A percentile compares a stretch with the other conserved stretches of the same genome.
Conservation (phyloP, 345 rosid genomes). For the Aquilaria sinensis region DNA sequence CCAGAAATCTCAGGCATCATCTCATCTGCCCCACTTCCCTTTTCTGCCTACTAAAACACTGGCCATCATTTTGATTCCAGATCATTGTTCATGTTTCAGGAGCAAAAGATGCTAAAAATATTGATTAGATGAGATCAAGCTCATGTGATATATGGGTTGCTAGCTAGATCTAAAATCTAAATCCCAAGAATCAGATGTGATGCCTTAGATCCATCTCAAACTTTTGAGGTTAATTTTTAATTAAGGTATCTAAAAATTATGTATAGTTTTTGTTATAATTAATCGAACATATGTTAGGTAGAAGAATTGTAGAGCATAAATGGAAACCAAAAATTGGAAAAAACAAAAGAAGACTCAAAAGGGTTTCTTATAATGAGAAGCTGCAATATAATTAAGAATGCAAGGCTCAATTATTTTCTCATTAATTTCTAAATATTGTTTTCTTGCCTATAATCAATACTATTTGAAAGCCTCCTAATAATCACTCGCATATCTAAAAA, state of each 20-base stretch:
- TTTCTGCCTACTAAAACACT: slow-evolving; percentile 1
- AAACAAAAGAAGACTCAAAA: too few species aligned
- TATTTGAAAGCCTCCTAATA: too few species aligned
- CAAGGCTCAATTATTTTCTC: too few species aligned
- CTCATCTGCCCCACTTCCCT: slow-evolving; percentile 17
- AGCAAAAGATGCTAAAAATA: not conserved
- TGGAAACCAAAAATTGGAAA: not conserved
- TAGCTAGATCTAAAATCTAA: not conserved
- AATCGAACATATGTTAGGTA: not conserved
- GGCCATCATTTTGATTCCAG: slow-evolving; percentile 7
- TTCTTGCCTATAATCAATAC: too few species aligned
- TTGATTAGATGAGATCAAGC: slow-evolving; percentile 7
- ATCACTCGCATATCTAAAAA: too few species aligned
- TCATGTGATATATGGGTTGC: slow-evolving; percentile 14
- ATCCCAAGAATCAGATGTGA: not conserved
- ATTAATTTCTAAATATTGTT: too few species aligned
- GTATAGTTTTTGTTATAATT: not conserved
- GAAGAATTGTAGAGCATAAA: not conserved
- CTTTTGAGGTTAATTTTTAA: not conserved
- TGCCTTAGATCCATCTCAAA: slow-evolving; percentile 14
- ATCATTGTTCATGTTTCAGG: slow-evolving; percentile 1
- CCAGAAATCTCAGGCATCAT: slow-evolving; percentile 11
- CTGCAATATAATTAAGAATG: too few species aligned
- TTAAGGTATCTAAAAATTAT: not conserved
- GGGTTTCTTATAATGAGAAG: too few species aligned